Base-by-base conservation (phyloP, 1,284 basidiomycete species). In the Violaceomyces palustris region DNA sequence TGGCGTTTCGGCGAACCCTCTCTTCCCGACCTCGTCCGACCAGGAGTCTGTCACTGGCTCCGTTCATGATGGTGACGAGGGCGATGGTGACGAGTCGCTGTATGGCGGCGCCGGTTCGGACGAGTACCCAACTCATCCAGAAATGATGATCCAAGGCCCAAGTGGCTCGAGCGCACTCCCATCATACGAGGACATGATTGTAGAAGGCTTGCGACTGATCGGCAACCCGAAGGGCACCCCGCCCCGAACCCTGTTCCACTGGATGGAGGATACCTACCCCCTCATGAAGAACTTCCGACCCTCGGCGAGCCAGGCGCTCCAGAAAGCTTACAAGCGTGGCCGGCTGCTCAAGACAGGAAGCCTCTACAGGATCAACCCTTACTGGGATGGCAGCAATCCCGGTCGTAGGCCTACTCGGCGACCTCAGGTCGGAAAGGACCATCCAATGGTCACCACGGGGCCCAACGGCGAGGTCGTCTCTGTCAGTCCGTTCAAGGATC, bases 261-360 rank as follows among this genome's bases (percentile, higher is more conserved):
- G 64, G 63, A 69, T 66, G 63, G 57, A 58, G 50, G 58, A 56
- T 25, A 60, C 62, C 11, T 70, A 72, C 22, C 65, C 65, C 15
- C 56, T 72, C 26, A 63, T 51, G 44, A 67, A 67, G 30, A 72
- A 69, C 50, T 72, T 72, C 43, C 62, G 66, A 10, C 64, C 69
- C 6, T 72, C 69, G 4, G 69, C 69, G 5, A 61, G 62, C 22
- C 69, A 72, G 43, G 67, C 69, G 3, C 37, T 72, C 17, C 65
- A 69, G 35, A 72, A 70, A 39, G 67, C 69, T 14, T 61, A 59
- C 32, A 70, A 70, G 40, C 62, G 67, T 10, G 67, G 66, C n/a
- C 51, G 67, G 18, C 47, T 72, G 35, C 56, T 65, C 31, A 72
- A 69, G 46, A 53, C 50, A 2, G 69, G 69, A 33, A 61, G 57